Base-by-base conservation (phyloP, 768 basidiomycete species). In the Botryobasidium botryosum region DNA sequence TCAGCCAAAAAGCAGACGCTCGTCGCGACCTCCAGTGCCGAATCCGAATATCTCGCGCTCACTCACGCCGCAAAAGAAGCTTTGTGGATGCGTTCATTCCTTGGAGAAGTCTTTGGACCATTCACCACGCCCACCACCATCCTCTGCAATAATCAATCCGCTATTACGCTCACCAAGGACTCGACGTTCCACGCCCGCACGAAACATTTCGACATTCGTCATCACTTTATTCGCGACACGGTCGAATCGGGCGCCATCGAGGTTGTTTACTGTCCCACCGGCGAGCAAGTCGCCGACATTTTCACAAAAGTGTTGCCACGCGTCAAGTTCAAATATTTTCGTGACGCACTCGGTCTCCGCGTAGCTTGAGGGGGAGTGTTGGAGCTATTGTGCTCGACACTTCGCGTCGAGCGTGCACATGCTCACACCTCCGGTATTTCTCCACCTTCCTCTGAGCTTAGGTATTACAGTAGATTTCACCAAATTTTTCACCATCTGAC, bases 301-400 rank as follows among this genome's bases (percentile, higher is more conserved):
- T 59, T 70, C 43, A 69, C 64, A 0, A 68, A 69, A 47, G 43
- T 56, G 2, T 55, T 65, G 1, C 51, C 26, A 3, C 1, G 45
- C 8, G n/a, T 17, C 2, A 18, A 32, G 24, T 40, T 36, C 26
- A 17, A 33, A 6, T 7, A 35, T 1, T 33, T 48, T 1, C 28
- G 31, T n/a, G n/a, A 17, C 25, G 35, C 20, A 10, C 24, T 38
- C 12, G 44, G 48, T 25, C 10, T 41, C 24, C 4, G 13, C 1
- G 35, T 17, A 27, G 45, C 35, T 25, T 49, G 44, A 49, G 44
- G 48, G 48, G 48, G 44, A 46, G 48, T 49, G 27, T 47, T 37
- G 44, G 24, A 4, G 10, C 32, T 33, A 33, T n/a, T n/a, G n/a
- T n/a, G n/a, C n/a, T n/a, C n/a, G n/a, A n/a, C n/a, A n/a, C n/a